Percentiles rank a stretch among this genome's conserved stretches.
phyloP scores from a whole-genome alignment of 371 early-diverging fungal species.

The Nosema granulosis region DNA sequence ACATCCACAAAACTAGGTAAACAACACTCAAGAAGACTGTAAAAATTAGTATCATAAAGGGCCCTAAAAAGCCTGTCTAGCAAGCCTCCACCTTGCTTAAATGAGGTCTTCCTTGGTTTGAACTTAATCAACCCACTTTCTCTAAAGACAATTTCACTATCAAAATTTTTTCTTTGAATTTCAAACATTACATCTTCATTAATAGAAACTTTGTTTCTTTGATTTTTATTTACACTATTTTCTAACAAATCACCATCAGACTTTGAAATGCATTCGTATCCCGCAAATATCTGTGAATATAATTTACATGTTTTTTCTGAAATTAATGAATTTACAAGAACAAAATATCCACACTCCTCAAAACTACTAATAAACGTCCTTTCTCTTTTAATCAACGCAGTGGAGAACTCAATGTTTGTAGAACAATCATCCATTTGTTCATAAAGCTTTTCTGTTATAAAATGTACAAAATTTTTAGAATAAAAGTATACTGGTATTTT shows the following conservation, averaged over 20 bases:
- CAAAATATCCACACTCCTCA: constrained; percentile 46
- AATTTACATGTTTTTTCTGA: constrained; percentile 24
- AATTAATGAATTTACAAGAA: constrained; percentile 33
- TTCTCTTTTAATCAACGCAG: neutral
- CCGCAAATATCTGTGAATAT: constrained; percentile 40
- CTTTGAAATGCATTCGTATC: neutral
- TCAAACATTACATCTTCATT: constrained; percentile 41
- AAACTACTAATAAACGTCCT: constrained; percentile 14
- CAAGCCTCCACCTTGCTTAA: neutral
- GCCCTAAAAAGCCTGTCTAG: constrained; percentile 41
- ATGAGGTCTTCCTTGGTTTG: neutral
- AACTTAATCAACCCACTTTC: constrained; percentile 28
- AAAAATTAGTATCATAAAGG: constrained; percentile 24
- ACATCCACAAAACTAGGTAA: constrained; percentile 17
- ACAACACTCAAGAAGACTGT: constrained; percentile 21
- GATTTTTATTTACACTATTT: no score
- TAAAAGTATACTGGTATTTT: constrained; percentile 17
- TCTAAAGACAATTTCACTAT: constrained; percentile 45
- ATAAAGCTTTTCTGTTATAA: constrained; percentile 28
- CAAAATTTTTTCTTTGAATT: constrained; percentile 48
- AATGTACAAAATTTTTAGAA: constrained; percentile 31
- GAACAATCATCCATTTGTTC: constrained; percentile 15
- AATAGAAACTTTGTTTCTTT: neutral
- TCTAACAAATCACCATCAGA: no score
- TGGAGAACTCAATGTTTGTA: constrained; percentile 4